Percentiles rank a stretch among this genome's conserved stretches.
phyloP scores from a whole-genome alignment of 179 eudicot genomes.

The Beta macrorhiza region DNA sequence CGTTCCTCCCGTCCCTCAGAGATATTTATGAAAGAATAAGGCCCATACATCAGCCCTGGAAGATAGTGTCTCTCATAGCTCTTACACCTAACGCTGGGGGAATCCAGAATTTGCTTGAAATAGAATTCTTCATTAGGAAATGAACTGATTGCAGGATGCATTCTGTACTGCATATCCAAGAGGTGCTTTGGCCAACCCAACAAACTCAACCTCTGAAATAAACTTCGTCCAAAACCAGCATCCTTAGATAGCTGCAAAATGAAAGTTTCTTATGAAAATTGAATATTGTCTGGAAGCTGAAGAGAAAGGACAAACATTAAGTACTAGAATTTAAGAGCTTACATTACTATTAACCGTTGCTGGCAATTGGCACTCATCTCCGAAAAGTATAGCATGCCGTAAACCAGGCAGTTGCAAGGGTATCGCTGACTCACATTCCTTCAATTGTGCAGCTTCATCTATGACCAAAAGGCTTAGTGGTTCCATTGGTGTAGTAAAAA shows the following conservation, averaged over 20 bases:
- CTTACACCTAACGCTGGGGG: slow-evolving; percentile 39
- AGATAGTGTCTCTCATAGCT: slow-evolving; percentile 47
- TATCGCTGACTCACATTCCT: slow-evolving; percentile 66
- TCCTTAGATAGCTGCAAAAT: slow-evolving; percentile 42
- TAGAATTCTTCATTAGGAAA: slow-evolving; percentile 67
- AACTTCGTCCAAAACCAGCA: slow-evolving; percentile 71
- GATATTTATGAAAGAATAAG: slow-evolving; percentile 69
- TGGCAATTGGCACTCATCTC: slow-evolving; percentile 56
- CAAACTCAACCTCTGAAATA: slow-evolving; percentile 59
- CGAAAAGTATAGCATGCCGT: slow-evolving; percentile 59
- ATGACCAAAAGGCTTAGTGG: slow-evolving; percentile 53
- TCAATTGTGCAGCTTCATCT: slow-evolving; percentile 80
- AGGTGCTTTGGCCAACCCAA: slow-evolving; percentile 64
- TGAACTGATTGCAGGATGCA: slow-evolving; percentile 72
- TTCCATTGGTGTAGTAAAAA: slow-evolving; percentile 33
- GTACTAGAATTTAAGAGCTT: not conserved
- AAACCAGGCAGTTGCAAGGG: slow-evolving; percentile 61
- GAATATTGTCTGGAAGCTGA: not conserved
- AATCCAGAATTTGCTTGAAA: slow-evolving; percentile 45
- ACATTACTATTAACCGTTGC: slow-evolving; percentile 51
- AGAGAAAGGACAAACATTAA: too few relatives aligned
- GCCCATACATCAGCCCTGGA: slow-evolving; percentile 57
- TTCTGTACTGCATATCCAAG: slow-evolving; percentile 63
- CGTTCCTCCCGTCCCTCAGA: slow-evolving; percentile 56
- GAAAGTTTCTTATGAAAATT: not conserved